These are phyloP conservation scores for Flagelloscypha sp. DNA, from an alignment of 768 basidiomycete genomes.

Conservation along the genomic window DNA sequence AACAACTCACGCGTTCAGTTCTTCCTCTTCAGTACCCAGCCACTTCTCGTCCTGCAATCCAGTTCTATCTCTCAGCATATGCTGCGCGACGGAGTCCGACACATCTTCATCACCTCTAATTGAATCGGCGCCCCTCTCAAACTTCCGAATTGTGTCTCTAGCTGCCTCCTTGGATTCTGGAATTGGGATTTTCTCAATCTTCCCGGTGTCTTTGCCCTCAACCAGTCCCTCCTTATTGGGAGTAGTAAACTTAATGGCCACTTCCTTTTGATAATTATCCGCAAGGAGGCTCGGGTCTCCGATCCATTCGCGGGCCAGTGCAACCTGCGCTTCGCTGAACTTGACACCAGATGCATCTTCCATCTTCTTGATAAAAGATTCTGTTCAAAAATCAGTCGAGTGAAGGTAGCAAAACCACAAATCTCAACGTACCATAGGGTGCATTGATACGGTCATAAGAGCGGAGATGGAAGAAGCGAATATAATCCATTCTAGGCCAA, in stretches of 20 bases:
- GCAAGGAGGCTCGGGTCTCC: conserved; percentile 41
- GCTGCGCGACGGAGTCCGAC: conserved; percentile 73
- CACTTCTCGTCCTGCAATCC: conserved; percentile 70
- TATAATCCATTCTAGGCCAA: conserved; percentile 68
- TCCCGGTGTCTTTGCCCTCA: conserved; percentile 22
- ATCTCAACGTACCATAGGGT: conserved; percentile 41
- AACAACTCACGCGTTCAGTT: conserved; percentile 63
- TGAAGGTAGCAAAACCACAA: neutral
- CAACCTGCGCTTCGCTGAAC: conserved; percentile 83
- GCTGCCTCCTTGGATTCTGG: conserved; percentile 67
- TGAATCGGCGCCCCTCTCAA: conserved; percentile 55
- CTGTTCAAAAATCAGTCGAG: conserved; percentile 4
- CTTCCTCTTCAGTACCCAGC: conserved; percentile 78
- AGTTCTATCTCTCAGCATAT: conserved; percentile 59
- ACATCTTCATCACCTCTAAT: conserved; percentile 56
- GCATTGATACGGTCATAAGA: conserved; percentile 88
- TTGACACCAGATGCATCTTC: conserved; percentile 68
- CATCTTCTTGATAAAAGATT: conserved; percentile 53
- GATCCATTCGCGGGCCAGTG: conserved; percentile 71
- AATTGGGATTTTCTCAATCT: conserved; percentile 56
- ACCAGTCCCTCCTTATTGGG: conserved; percentile 42
- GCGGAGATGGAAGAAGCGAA: conserved; percentile 88
- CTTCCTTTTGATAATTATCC: conserved; percentile 37
- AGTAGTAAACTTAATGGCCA: conserved; percentile 49
- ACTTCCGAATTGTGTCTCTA: conserved; percentile 53